Base-by-base conservation (phyloP, 164 flowering plant species). In the Stephania japonica region DNA sequence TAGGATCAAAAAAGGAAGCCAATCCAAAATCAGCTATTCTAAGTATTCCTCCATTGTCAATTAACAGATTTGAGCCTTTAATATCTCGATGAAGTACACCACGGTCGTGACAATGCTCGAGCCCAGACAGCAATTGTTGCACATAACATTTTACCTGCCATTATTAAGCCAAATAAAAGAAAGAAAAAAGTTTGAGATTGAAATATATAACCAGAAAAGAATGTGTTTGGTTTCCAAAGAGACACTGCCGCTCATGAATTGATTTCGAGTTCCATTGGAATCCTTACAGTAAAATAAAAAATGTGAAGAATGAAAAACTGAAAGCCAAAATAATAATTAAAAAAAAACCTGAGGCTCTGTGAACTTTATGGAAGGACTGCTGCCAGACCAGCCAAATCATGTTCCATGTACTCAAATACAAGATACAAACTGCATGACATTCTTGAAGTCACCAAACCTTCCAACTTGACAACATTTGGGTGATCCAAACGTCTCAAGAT, bases 311-410 rank as follows among this genome's bases (percentile, higher is more conserved):
- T 56, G 7, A 42, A 59, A 77, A 49, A 10, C 4, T 66, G 68
- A 12, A 27, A 26, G 65, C n/a, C 26, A 42, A 63, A 63, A 72
- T 19, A 7, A 18, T 21, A 12, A 10, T 68, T 77, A 32, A 32
- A 32, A 32, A 32, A 32, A 32, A 32, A 82, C 84, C 80, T 82
- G 84, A 53, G 84, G 80, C 27, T 82, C 82, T 0, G 80, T 79
- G 73, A 82, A 82, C 77, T 77, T 81, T 26, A 81, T 79, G n/a
- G 73, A 81, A 0, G 94, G 97, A 78, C 88, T 88, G 98, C 90
- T 73, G 94, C 97, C 67, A 93, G 90, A 70, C 98, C 98, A 72
- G 98, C 97, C 83, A 93, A 82, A 87, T 93, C 98, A 82, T 92
- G 97, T 78, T 83, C 97, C 97, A 92, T 92, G 67, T 92, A 92